Evolutionary conservation across 495 filamentous ascomycete species (phyloP).

Genomic region (Parathielavia hyrcaniae): DNA sequence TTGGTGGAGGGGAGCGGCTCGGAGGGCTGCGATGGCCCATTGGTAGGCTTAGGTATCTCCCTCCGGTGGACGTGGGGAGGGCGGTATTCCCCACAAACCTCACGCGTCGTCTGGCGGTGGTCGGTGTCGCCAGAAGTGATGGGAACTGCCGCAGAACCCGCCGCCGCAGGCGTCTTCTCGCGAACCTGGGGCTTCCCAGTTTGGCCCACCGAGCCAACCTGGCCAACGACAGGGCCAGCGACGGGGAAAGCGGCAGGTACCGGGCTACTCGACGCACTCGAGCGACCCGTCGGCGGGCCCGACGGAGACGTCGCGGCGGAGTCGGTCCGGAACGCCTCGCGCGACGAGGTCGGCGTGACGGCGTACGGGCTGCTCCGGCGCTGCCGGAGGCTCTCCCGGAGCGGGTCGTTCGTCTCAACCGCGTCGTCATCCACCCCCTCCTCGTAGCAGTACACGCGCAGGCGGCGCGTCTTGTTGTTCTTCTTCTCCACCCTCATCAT

Average conservation of each 20-base stretch:
- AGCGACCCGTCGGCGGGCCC: no score
- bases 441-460: neutral
- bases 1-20: neutral
- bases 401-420: neutral
- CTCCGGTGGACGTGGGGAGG: neutral
- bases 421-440: neutral
- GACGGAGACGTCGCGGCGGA: neutral
- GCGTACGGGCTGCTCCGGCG: conserved; percentile 4
- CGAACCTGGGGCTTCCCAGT: neutral
- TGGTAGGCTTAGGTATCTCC: neutral
- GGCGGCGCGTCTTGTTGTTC: neutral
- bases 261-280: neutral
- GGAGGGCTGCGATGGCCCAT: neutral
- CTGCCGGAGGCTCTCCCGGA: neutral
- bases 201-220: neutral
- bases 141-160: neutral
- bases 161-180: neutral
- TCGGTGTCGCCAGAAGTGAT: no score
- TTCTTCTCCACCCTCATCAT: neutral
- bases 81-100: neutral
- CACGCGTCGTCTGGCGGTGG: neutral
- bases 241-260: neutral
- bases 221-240: no score
- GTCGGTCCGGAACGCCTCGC: neutral
- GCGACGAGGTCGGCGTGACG: neutral